Evolutionary conservation across 371 early-diverging fungal species (phyloP).

Genomic region (Mortierella sp.): DNA sequence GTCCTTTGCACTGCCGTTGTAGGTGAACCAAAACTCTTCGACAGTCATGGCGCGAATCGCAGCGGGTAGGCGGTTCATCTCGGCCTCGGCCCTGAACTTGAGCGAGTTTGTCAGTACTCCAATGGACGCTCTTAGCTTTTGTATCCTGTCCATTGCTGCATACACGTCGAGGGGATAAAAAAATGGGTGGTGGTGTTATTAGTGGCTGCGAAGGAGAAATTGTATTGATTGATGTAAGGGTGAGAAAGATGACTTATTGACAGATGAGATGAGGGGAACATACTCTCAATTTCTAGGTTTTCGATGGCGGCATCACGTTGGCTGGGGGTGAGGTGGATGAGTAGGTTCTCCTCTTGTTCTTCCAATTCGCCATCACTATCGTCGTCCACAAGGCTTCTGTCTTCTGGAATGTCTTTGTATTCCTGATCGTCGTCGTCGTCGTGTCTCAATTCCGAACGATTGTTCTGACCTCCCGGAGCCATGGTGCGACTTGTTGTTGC

Average conservation of each 20-base stretch:
- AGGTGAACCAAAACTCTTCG: conserved; percentile 54
- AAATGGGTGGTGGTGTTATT: not conserved
- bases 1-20: conserved; percentile 49
- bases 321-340: conserved; percentile 26
- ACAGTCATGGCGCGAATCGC: conserved; percentile 47
- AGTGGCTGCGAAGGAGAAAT: too few relatives aligned
- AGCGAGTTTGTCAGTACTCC: conserved; percentile 40
- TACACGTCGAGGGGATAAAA: not conserved
- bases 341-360: conserved; percentile 27
- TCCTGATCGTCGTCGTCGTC: not conserved
- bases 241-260: not conserved
- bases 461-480: not conserved
- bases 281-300: conserved; percentile 54
- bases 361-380: not conserved
- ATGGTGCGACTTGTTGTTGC: not conserved
- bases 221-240: not conserved
- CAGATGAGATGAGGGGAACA: not conserved
- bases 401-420: not conserved
- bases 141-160: conserved; percentile 45
- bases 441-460: not conserved
- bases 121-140: conserved; percentile 42
- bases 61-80: conserved; percentile 43
- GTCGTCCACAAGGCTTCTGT: not conserved
- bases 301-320: conserved; percentile 52
- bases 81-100: conserved; percentile 46